Percentiles rank a stretch among this genome's conserved stretches.
Conservation (phyloP, 352 stramenopile species). For the Phytophthora multivora region DNA sequence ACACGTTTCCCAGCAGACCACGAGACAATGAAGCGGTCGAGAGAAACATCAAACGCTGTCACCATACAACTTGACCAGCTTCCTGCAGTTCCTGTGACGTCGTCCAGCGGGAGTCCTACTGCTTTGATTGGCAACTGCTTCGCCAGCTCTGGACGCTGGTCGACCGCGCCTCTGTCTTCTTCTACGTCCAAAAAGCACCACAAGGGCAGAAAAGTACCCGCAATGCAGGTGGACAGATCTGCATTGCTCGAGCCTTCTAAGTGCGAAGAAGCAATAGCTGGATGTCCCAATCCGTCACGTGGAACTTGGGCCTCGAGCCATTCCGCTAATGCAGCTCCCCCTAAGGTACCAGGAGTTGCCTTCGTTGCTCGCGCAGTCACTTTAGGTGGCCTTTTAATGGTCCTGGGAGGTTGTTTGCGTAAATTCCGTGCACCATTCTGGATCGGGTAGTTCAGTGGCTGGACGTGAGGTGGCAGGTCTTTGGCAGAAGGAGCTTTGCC, state of each 20-base stretch:
- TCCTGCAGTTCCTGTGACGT: conserved; percentile 50
- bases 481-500: conserved; percentile 21
- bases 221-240: conserved; percentile 34
- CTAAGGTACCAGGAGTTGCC: conserved; percentile 15
- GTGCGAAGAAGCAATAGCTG: conserved; percentile 35
- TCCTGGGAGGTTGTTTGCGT: conserved; percentile 6
- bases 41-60: conserved; percentile 56
- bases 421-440: conserved; percentile 13
- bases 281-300: conserved; percentile 53
- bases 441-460: conserved; percentile 22
- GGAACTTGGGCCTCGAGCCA: conserved; percentile 56
- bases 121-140: conserved; percentile 59
- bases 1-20: conserved; percentile 80
- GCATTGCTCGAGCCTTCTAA: conserved; percentile 1
- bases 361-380: conserved; percentile 13
- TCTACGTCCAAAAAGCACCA: conserved; percentile 80
- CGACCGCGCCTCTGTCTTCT: conserved; percentile 6
- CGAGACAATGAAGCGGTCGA: conserved; percentile 68
- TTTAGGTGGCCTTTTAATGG: conserved; percentile 16
- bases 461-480: conserved; percentile 8
- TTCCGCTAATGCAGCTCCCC: conserved; percentile 35
- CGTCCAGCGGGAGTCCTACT: conserved; percentile 66
- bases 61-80: conserved; percentile 84
- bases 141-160: conserved; percentile 18
- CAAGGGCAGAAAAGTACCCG: conserved; percentile 61